phyloP scores from a whole-genome alignment of 129 eudicot genomes.

The Gnaphalium uliginosum region DNA sequence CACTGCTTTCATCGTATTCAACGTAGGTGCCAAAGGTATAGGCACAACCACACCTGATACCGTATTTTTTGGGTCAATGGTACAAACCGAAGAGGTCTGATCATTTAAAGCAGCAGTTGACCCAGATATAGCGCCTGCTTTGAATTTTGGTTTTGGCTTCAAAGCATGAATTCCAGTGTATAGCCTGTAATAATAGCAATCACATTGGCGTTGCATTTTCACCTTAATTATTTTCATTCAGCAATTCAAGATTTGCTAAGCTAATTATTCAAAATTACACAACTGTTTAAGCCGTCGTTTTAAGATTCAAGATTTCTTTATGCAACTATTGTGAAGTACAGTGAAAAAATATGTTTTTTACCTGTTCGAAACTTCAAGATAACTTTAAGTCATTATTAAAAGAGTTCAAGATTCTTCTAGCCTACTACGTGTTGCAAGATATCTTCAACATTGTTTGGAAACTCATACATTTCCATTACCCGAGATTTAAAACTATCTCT shows the following conservation, averaged over 20 bases:
- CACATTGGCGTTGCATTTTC: background rate
- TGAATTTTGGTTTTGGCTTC: conserved; percentile 67
- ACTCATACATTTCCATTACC: background rate
- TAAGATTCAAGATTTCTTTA: background rate
- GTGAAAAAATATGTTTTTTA: no score
- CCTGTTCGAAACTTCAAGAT: background rate
- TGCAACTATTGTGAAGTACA: background rate
- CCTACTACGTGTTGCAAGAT: background rate
- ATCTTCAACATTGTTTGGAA: background rate
- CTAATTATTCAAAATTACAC: background rate
- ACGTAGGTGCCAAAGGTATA: conserved; percentile 49
- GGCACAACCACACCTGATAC: conserved; percentile 43
- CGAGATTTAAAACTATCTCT: background rate
- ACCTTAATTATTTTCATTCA: background rate
- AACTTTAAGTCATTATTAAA: background rate
- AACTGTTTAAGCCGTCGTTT: background rate
- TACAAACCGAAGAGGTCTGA: conserved; percentile 53
- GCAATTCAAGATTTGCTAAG: background rate
- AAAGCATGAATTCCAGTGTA: conserved; percentile 89
- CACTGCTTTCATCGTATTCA: conserved; percentile 44
- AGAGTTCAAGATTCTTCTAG: background rate
- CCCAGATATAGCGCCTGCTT: conserved; percentile 62
- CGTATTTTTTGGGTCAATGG: conserved; percentile 49
- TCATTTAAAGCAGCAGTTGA: conserved; percentile 57
- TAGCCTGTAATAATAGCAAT: conserved; percentile 45